Evolutionary conservation across 2,329 filamentous ascomycete species (phyloP).

Genomic region (Xylaria sp.): DNA sequence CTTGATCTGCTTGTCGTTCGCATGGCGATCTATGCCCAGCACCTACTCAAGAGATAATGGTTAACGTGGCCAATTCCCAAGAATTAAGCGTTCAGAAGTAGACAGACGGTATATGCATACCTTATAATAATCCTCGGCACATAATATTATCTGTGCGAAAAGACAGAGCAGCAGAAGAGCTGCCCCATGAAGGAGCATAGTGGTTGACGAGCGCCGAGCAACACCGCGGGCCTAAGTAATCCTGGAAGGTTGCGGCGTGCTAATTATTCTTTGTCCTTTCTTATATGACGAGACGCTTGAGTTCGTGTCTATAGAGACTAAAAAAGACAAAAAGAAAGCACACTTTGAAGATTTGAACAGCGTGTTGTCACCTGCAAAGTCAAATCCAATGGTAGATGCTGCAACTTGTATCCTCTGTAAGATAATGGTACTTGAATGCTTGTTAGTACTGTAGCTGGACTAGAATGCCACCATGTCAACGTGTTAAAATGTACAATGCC

Average conservation of each 20-base stretch:
- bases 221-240: conserved; percentile 21
- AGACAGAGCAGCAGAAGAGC: conserved; percentile 64
- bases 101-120: conserved; percentile 53
- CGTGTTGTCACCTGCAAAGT: conserved; percentile 28
- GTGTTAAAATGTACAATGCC: conserved; percentile 45
- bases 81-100: background rate
- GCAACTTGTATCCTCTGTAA: conserved; percentile 8
- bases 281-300: background rate
- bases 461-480: conserved; percentile 43
- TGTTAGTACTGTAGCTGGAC: conserved; percentile 22
- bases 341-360: conserved; percentile 31
- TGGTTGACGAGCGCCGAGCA: conserved; percentile 43
- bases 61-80: background rate
- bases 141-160: conserved; percentile 65
- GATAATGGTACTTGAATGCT: background rate
- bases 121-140: conserved; percentile 82
- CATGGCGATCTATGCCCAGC: conserved; percentile 81
- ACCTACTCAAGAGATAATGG: conserved; percentile 61
- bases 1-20: conserved; percentile 89
- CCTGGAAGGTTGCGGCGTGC: background rate
- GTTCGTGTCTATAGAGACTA: background rate
- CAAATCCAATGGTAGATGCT: conserved; percentile 20
- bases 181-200: conserved; percentile 65
- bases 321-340: background rate
- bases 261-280: background rate